Evolutionary conservation across 2,329 filamentous ascomycete genomes (phyloP), one percentile per base, ranked within the genome.

Genomic region (Penicillium occitanis): DNA sequence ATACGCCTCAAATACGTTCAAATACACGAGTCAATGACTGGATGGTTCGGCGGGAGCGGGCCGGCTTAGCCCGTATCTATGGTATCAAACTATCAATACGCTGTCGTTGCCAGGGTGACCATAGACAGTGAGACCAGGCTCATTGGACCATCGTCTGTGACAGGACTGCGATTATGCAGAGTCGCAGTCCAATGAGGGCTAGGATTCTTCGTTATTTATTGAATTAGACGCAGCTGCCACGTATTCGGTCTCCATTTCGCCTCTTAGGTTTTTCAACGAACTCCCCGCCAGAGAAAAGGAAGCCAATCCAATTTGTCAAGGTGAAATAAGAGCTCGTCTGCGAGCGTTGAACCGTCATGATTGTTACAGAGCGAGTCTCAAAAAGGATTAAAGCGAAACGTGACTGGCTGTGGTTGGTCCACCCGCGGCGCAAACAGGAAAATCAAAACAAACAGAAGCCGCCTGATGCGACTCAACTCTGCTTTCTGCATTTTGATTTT

Each of bases 401-500:
- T 63, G 48, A 50, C 61, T 22, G 61, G 48, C 61, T 10, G 35
- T 57, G 40, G 59, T 35, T 30, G 58, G 64, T 13, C 46, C 51
- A 28, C 35, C 51, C 19, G 28, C 22, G 53, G 37, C 53, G 33
- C 53, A 72, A 73, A 63, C 2, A 68, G 74, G 42, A 74, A 75
- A 74, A 73, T 42, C 69, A 74, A 71, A 76, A 76, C 73, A 76
- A 76, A 75, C 70, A 72, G 30, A 28, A 35, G 51, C 17, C 51
- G 25, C 6, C 48, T 8, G 48, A 14, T 51, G 46, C 25, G 28
- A 33, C 50, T 55, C 51, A 19, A 19, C 28, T 55, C n/a, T 55
- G n/a, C n/a, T 55, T 19, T 22, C 30, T 55, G n/a, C 30, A n/a
- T 57, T 5, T 14, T 8, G 33, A 11, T 40, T 19, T 37, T 35